phyloP scores from a whole-genome alignment of 2,329 filamentous ascomycete species.

The Alternaria sp. region DNA sequence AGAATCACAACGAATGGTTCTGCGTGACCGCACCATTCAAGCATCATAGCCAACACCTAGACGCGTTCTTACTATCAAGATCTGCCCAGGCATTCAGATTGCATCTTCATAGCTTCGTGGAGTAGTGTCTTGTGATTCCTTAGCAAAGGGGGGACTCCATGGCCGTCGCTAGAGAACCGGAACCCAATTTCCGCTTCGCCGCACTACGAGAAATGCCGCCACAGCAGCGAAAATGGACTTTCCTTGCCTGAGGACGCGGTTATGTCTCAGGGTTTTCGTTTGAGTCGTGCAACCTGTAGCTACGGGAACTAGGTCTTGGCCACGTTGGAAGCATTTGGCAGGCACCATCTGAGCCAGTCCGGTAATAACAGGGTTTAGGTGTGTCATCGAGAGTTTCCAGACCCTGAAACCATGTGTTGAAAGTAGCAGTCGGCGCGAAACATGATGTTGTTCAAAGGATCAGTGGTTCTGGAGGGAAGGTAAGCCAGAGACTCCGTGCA shows the following conservation, averaged over 20 bases:
- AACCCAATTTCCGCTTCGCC: neutral
- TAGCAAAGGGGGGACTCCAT: neutral
- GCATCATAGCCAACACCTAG: neutral
- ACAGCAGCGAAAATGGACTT: neutral
- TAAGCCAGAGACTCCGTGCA: neutral
- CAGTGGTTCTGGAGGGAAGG: neutral
- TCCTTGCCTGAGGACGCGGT: neutral
- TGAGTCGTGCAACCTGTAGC: conserved; percentile 11
- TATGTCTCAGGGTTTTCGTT: neutral
- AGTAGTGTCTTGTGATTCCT: neutral
- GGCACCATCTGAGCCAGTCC: neutral
- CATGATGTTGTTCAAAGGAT: neutral
- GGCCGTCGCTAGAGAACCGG: neutral
- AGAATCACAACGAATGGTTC: neutral
- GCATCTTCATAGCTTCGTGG: neutral
- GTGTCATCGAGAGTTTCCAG: neutral
- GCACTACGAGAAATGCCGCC: neutral
- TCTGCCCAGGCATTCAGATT: neutral
- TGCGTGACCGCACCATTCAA: neutral
- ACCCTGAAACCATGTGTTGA: neutral
- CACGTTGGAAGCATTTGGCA: neutral
- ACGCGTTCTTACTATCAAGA: neutral
- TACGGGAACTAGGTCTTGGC: conserved; percentile 4
- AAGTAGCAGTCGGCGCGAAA: neutral
- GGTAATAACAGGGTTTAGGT: neutral